These are phyloP conservation scores for Nakazawaea populi DNA, from an alignment of 805 yeast species.

Conservation along the genomic window DNA sequence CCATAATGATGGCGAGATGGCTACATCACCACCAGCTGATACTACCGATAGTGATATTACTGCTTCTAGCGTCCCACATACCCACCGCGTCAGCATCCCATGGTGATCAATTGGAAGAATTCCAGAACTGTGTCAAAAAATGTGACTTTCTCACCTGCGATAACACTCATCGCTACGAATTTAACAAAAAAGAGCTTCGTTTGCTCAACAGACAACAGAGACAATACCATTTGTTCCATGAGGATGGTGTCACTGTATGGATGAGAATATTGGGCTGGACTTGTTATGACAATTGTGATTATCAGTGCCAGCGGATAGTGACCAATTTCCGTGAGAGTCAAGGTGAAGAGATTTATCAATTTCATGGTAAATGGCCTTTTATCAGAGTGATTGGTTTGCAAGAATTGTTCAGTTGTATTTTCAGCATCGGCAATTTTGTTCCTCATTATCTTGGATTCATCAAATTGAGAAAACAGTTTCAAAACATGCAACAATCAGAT, in stretches of 20 bases:
- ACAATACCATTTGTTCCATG: constrained; percentile 30
- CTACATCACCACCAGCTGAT: background rate
- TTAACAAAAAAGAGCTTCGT: constrained; percentile 15
- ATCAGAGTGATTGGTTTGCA: constrained; percentile 71
- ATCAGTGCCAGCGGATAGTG: constrained; percentile 79
- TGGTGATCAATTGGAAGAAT: constrained; percentile 57
- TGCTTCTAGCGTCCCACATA: background rate
- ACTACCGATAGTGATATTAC: background rate
- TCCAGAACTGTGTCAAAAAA: constrained; percentile 46
- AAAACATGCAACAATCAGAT: constrained; percentile 16
- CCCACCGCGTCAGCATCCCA: constrained; percentile 34
- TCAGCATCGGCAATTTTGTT: constrained; percentile 64
- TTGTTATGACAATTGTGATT: constrained; percentile 81
- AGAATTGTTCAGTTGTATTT: constrained; percentile 74
- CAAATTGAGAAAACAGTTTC: constrained; percentile 22
- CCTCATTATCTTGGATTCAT: constrained; percentile 53
- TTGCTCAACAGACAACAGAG: constrained; percentile 23
- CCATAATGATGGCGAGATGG: background rate
- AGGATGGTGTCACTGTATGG: constrained; percentile 33
- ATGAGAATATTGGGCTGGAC: constrained; percentile 59
- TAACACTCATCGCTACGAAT: constrained; percentile 21
- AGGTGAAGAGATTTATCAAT: constrained; percentile 64
- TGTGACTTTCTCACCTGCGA: constrained; percentile 35
- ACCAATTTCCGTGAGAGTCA: constrained; percentile 45
- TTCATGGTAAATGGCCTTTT: constrained; percentile 99